Percentiles rank a stretch among this genome's conserved stretches.
phyloP scores from a whole-genome alignment of 1,139 yeast species.

The Ogataea hybrid region DNA sequence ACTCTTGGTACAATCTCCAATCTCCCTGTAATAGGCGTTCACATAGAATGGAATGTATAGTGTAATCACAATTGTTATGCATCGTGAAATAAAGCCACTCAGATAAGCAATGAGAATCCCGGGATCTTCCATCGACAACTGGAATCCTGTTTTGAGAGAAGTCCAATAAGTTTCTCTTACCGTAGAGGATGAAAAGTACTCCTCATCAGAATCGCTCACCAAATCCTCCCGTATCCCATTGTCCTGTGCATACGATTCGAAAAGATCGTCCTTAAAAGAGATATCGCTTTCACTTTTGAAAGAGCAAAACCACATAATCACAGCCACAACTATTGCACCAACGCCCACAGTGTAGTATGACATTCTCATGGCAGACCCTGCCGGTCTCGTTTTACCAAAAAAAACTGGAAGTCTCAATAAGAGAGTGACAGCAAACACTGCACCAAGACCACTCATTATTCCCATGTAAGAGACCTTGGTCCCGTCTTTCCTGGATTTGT shows the following conservation, averaged over 20 bases:
- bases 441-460: slow-evolving; percentile 64
- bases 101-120: slow-evolving; percentile 51
- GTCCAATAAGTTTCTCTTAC: slow-evolving; percentile 34
- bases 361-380: slow-evolving; percentile 41
- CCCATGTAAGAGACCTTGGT: slow-evolving; percentile 62
- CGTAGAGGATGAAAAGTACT: slow-evolving; percentile 8
- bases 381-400: slow-evolving; percentile 35
- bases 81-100: slow-evolving; percentile 64
- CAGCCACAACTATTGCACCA: slow-evolving; percentile 40
- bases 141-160: slow-evolving; percentile 43
- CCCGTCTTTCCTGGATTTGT: slow-evolving; percentile 42
- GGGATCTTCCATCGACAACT: slow-evolving; percentile 34
- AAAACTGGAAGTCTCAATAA: slow-evolving; percentile 49
- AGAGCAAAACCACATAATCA: slow-evolving; percentile 42
- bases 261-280: slow-evolving; percentile 24
- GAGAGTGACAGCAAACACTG: slow-evolving; percentile 52
- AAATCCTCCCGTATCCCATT: slow-evolving; percentile 6
- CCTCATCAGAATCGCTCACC: neutral
- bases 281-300: slow-evolving; percentile 39
- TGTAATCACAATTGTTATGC: slow-evolving; percentile 59
- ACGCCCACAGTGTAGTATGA: slow-evolving; percentile 51
- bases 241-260: slow-evolving; percentile 6
- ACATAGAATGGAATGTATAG: slow-evolving; percentile 65
- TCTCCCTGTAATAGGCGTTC: slow-evolving; percentile 50
- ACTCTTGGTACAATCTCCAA: slow-evolving; percentile 44